Base-by-base conservation (phyloP, 768 basidiomycete species). In the Pisolithus microcarpus region DNA sequence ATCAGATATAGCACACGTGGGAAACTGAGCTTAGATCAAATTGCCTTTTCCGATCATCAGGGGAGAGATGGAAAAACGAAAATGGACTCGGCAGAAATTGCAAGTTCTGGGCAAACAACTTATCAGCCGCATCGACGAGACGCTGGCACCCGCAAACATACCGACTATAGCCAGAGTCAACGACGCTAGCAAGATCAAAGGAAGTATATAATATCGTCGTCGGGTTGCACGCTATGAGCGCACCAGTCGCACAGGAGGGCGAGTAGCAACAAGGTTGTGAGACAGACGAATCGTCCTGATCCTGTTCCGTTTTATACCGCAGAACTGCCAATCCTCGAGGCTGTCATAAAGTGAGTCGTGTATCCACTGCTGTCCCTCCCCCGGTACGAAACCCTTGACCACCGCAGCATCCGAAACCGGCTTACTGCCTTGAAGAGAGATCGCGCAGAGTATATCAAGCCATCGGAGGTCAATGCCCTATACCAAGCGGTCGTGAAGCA, bases 401-500 rank as follows among this genome's bases (percentile, higher is more conserved):
- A 46, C 49, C 55, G 16, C 66, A 95, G 91, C 70, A 93, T 97
- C 67, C 84, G 95, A 52, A 95, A 96, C 70, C 82, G 95, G 56
- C 81, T 99, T 44, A 95, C 94, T 7, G 93, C 84, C 10, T 81
- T 94, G 66, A 93, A 93, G 79, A 88, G 92, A 75, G 85, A 95
- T 65, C 82, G 91, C 43, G 91, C 81, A 37, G 87, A 90, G 58
- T 97, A 87, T 73, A 90, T 96, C 68, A 91, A 92, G 61, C 79
- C 93, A 7, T 84, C 89, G 53, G 95, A 93, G 75, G 95, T 97
- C 45, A 86, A 94, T 67, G 77, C 81, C 38, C 84, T 98, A 53
- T 98, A 98, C 75, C 89, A 91, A 55, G 79, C 84, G 3, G 87
- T 96, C 55, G 87, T 98, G 52, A 91, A 92, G 65, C 92, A 97